Conservation (phyloP, 805 yeast species). For the Starmerella sp. region DNA sequence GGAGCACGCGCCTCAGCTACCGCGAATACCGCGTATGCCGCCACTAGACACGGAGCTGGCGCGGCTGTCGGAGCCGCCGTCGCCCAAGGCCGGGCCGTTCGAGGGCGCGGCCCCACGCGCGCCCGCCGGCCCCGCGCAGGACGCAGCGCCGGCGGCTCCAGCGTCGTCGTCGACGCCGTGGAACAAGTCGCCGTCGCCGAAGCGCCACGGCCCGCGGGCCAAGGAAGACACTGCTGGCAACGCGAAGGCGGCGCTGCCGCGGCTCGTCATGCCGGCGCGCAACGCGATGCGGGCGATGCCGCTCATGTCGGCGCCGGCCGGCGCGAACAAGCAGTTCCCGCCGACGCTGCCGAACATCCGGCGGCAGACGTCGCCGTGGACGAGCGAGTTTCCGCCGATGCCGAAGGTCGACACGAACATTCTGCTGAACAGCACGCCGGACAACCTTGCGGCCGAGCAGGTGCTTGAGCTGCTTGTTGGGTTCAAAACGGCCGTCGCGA, state of each 20-base stretch:
- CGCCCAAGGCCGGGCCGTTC: neutral
- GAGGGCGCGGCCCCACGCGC: neutral
- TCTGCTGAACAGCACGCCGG: constrained; percentile 32
- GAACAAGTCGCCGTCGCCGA: constrained; percentile 17
- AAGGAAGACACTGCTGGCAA: neutral
- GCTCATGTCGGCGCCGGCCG: constrained; percentile 12
- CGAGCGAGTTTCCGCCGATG: constrained; percentile 24
- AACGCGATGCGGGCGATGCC: constrained; percentile 1
- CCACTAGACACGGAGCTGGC: neutral
- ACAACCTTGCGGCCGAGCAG: constrained; percentile 27
- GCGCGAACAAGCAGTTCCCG: neutral
- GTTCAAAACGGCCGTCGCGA: constrained; percentile 22
- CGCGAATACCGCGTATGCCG: neutral
- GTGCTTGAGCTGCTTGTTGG: constrained; percentile 27
- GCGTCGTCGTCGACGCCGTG: constrained; percentile 5
- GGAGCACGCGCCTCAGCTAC: neutral
- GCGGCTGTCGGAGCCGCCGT: neutral
- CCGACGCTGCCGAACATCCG: neutral
- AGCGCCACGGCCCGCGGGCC: neutral
- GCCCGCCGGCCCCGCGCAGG: neutral
- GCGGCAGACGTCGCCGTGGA: neutral
- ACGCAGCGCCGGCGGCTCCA: neutral
- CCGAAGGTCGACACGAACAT: constrained; percentile 30
- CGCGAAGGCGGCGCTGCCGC: constrained; percentile 8
- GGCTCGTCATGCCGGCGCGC: constrained; percentile 17